Evolutionary conservation across 2,329 filamentous ascomycete genomes (phyloP).

Genomic region (Pseudogymnoascus sp.): DNA sequence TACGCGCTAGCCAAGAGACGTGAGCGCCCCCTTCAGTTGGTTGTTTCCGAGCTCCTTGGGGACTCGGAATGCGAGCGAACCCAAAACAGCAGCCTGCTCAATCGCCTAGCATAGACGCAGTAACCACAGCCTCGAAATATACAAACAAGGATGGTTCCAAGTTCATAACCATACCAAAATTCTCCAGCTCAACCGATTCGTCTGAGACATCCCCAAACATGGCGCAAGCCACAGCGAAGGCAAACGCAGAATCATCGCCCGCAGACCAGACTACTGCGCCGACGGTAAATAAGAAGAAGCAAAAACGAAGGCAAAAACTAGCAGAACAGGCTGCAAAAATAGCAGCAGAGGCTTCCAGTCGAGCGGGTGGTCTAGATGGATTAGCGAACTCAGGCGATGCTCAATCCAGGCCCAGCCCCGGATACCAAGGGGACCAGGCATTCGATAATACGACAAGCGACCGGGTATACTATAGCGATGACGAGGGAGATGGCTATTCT

Average conservation of each 20-base stretch:
- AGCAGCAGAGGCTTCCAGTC: constrained; percentile 19
- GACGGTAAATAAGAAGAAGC: constrained; percentile 82
- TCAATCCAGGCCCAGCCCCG: not conserved
- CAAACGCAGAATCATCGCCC: constrained; percentile 23
- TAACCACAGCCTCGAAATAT: constrained; percentile 47
- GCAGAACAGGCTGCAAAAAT: constrained; percentile 47
- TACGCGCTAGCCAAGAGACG: not conserved
- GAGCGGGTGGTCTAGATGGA: not conserved
- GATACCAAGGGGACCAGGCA: constrained; percentile 30
- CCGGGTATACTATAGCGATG: constrained; percentile 48
- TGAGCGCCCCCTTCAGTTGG: not conserved
- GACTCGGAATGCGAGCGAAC: constrained; percentile 42
- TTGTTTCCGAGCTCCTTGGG: constrained; percentile 7
- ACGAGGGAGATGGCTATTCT: constrained; percentile 31
- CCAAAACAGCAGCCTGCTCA: constrained; percentile 42
- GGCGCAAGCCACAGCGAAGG: constrained; percentile 25
- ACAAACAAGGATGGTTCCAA: constrained; percentile 62
- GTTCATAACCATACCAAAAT: constrained; percentile 57
- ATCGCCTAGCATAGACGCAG: constrained; percentile 42
- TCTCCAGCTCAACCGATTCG: constrained; percentile 38
- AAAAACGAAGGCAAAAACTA: constrained; percentile 81
- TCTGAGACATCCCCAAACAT: constrained; percentile 45
- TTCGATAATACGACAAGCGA: constrained; percentile 30
- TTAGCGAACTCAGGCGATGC: not conserved
- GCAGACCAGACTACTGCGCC: constrained; percentile 31